These are phyloP conservation scores for Aspergillus chevalieri DNA, from an alignment of 2,329 filamentous ascomycete species.

Conservation along the genomic window DNA sequence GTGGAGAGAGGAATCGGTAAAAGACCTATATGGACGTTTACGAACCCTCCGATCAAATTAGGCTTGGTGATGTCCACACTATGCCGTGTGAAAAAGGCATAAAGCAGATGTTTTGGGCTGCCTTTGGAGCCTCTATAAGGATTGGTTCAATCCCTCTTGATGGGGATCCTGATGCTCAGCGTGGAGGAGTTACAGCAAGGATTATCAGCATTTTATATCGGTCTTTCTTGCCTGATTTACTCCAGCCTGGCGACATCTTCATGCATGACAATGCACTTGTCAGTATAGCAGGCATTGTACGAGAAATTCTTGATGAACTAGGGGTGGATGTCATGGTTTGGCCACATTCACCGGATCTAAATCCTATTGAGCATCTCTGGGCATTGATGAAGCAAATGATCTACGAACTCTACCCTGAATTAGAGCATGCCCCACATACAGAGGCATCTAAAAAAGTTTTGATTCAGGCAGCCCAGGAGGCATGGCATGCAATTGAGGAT, in stretches of 20 bases:
- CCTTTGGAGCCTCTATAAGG: conserved; percentile 2
- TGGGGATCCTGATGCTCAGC: too few relatives aligned
- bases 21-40: conserved; percentile 5
- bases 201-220: conserved; percentile 6
- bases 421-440: neutral
- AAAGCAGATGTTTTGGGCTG: conserved; percentile 15
- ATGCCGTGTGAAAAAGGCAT: conserved; percentile 3
- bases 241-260: conserved; percentile 8
- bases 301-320: conserved; percentile 3
- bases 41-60: conserved; percentile 2
- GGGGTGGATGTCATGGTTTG: conserved; percentile 8
- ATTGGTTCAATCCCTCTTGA: neutral
- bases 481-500: too few relatives aligned
- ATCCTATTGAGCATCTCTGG: conserved; percentile 13
- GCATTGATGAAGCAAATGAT: conserved; percentile 8
- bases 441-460: too few relatives aligned
- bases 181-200: too few relatives aligned
- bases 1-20: conserved; percentile 6
- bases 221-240: conserved; percentile 7
- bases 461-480: too few relatives aligned
- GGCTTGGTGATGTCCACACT: conserved; percentile 2
- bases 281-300: conserved; percentile 6
- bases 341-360: conserved; percentile 11
- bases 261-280: conserved; percentile 10
- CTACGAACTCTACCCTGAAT: conserved; percentile 9